Conservation (phyloP, 805 yeast species). For the Suhomyces pyralidae region DNA sequence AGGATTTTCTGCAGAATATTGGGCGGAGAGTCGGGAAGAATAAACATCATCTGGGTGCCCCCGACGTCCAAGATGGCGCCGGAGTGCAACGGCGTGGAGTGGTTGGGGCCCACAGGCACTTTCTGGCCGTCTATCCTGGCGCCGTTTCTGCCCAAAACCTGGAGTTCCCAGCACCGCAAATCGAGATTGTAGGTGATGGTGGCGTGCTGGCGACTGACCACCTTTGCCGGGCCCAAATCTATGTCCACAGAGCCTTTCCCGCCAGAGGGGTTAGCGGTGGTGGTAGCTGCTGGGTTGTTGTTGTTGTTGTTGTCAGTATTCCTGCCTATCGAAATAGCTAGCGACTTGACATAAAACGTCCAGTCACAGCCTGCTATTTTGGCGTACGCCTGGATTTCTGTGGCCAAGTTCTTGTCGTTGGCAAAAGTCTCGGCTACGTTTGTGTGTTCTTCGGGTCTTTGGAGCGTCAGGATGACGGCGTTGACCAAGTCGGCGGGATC, state of each 20-base stretch:
- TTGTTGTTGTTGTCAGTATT: constrained; percentile 47
- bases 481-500: constrained; percentile 67
- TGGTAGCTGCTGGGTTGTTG: neutral
- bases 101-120: constrained; percentile 46
- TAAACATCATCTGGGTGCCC: constrained; percentile 98
- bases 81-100: constrained; percentile 60
- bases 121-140: constrained; percentile 80
- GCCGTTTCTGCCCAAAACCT: constrained; percentile 87
- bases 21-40: constrained; percentile 87
- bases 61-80: constrained; percentile 95
- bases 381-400: constrained; percentile 96
- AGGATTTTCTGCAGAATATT: constrained; percentile 51
- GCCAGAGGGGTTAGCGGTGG: constrained; percentile 10
- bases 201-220: constrained; percentile 93
- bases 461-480: constrained; percentile 67
- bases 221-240: constrained; percentile 95
- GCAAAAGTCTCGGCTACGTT: constrained; percentile 70
- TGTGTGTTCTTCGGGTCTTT: constrained; percentile 69
- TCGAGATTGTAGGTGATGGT: constrained; percentile 71
- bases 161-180: constrained; percentile 80
- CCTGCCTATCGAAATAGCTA: constrained; percentile 81
- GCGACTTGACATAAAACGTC: constrained; percentile 88
- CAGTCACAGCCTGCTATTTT: constrained; percentile 90
- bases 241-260: constrained; percentile 52
- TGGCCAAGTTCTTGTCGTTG: constrained; percentile 64